These are phyloP conservation scores for Alternaria ethzedia DNA, from an alignment of 2,329 filamentous ascomycete species.

Conservation along the genomic window DNA sequence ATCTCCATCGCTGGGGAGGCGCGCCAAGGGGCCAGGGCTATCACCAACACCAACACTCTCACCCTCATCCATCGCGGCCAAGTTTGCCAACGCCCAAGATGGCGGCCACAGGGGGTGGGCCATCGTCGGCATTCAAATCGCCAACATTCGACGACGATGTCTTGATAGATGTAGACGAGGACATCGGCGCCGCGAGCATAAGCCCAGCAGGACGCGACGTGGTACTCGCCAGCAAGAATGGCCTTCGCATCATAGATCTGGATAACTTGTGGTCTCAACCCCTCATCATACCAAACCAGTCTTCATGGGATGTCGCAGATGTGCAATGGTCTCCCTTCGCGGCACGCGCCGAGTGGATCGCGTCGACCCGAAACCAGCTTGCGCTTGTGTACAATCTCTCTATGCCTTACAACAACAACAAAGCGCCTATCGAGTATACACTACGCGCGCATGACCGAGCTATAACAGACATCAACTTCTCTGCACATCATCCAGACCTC, in stretches of 20 bases:
- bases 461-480: conserved; percentile 97
- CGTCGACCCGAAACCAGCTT: conserved; percentile 92
- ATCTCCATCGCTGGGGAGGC: background rate
- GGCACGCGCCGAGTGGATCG: conserved; percentile 87
- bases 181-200: conserved; percentile 88
- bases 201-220: conserved; percentile 90
- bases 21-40: conserved; percentile 1
- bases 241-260: conserved; percentile 88
- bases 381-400: conserved; percentile 91
- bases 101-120: conserved; percentile 33
- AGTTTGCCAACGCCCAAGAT: conserved; percentile 14
- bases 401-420: conserved; percentile 58
- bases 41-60: conserved; percentile 15
- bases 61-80: background rate
- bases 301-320: conserved; percentile 94
- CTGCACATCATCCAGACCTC: conserved; percentile 86
- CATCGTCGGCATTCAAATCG: conserved; percentile 73
- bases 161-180: conserved; percentile 78
- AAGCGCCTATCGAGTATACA: conserved; percentile 87
- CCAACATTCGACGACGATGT: conserved; percentile 86
- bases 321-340: conserved; percentile 98
- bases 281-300: conserved; percentile 81
- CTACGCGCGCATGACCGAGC: conserved; percentile 84
- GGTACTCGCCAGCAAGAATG: conserved; percentile 83
- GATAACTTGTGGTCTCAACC: conserved; percentile 89